Evolutionary conservation across 768 basidiomycete genomes (phyloP), one percentile per base, ranked within the genome.

Genomic region (Lentinula aciculospora): DNA sequence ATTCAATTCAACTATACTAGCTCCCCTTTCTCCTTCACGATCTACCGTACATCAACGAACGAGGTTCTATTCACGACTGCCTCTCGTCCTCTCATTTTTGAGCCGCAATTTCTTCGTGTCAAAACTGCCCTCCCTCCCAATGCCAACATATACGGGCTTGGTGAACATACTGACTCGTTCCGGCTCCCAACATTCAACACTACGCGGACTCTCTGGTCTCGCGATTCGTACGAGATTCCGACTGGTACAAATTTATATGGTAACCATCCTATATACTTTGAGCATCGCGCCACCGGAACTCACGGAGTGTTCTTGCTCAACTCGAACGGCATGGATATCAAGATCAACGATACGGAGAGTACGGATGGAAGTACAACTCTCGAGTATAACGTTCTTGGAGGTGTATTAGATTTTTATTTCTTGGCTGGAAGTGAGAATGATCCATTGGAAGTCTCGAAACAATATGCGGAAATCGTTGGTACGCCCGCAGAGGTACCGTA

Each of bases 341-440:
- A 88, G 65, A 71, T 89, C 57, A 77, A 76, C 27, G 72, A 76
- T 46, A 69, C 71, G 19, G 71, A 68, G 29, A 45, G 44, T 32
- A 32, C 29, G 10, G 61, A 65, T 28, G 67, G 62, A 4, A 69
- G 65, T 19, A 73, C 76, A 7, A 68, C 80, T 3, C 68, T 89
- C 58, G 86, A 92, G 71, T 93, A 91, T 68, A 85, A 89, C 60
- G 79, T 81, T 31, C 86, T 93, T 62, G 90, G 89, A 3, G 89
- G 89, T 8, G 78, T 89, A 1, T 68, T 91, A 31, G 89, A 91
- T 67, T 84, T 91, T 62, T 88, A 89, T 74, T 89, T 93, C 72
- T 71, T 91, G 53, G 81, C 85, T 29, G 88, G 88, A 6, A 85
- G 82, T 64, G 72, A 76, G 62, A 76, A 69, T 4, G 77, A 84